Conservation (phyloP, 306 rosid genomes). For the Oemleria cerasiformis region DNA sequence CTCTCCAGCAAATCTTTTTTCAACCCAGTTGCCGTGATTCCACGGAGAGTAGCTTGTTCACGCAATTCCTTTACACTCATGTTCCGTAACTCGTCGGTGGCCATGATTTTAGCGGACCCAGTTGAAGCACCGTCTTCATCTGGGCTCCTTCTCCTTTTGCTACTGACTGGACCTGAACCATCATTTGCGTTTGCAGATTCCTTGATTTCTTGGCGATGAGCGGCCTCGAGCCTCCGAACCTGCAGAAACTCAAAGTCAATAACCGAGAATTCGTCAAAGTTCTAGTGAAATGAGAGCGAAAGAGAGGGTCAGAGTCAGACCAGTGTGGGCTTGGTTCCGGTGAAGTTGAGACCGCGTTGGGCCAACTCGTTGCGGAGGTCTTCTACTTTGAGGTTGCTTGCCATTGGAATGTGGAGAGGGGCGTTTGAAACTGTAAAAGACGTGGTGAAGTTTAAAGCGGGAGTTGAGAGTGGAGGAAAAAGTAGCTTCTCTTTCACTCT, state of each 20-base stretch:
- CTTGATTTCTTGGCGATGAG: constrained; percentile 45
- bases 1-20: constrained; percentile 47
- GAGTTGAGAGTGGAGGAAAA: neutral
- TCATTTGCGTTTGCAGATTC: constrained; percentile 5
- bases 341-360: constrained; percentile 63
- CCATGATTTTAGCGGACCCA: constrained; percentile 31
- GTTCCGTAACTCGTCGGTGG: constrained; percentile 37
- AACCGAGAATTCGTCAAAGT: neutral
- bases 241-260: constrained; percentile 19
- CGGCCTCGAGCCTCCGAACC: constrained; percentile 64
- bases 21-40: constrained; percentile 33
- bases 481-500: neutral
- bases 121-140: constrained; percentile 27
- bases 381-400: constrained; percentile 62
- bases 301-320: constrained; percentile 13
- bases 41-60: constrained; percentile 39
- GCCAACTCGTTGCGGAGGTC: constrained; percentile 64
- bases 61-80: constrained; percentile 40
- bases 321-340: constrained; percentile 73
- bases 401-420: constrained; percentile 37
- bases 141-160: constrained; percentile 47
- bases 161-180: constrained; percentile 16
- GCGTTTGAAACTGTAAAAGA: neutral
- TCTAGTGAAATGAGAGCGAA: neutral
- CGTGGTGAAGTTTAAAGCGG: neutral